A percentile compares a stretch with the other conserved stretches of the same genome.
Evolutionary conservation across 352 stramenopile species (phyloP).

Genomic region (Globisporangium emineosum): DNA sequence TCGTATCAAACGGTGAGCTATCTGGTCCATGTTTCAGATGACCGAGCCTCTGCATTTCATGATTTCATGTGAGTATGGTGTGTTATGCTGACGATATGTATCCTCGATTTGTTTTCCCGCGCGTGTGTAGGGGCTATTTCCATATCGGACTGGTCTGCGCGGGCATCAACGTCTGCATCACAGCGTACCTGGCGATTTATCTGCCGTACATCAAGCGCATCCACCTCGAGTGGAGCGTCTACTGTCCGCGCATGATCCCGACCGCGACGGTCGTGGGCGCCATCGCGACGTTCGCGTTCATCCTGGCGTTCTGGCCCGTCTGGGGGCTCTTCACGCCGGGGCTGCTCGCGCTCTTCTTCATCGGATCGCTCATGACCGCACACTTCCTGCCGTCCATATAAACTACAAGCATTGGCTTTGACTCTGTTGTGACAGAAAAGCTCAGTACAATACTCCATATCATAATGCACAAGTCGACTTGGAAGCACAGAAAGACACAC

Average conservation of each 20-base stretch:
- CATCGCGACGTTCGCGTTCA: conserved; percentile 66
- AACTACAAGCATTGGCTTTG: neutral
- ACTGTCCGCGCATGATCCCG: conserved; percentile 92
- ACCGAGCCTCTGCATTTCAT: too few relatives aligned
- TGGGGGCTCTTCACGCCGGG: conserved; percentile 91
- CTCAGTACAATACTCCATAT: neutral
- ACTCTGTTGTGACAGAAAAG: too few relatives aligned
- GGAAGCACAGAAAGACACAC: neutral
- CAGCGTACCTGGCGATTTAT: conserved; percentile 83
- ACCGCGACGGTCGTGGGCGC: conserved; percentile 73
- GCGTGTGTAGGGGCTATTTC: conserved; percentile 63
- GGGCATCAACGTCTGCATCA: conserved; percentile 84
- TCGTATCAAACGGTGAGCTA: conserved; percentile 55
- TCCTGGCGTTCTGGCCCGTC: conserved; percentile 88
- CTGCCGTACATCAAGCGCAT: conserved; percentile 84
- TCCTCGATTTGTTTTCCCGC: neutral
- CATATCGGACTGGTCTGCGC: conserved; percentile 75
- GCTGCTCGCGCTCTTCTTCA: conserved; percentile 85
- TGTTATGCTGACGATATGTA: too few relatives aligned
- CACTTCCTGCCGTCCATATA: conserved; percentile 92
- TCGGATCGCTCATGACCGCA: conserved; percentile 90
- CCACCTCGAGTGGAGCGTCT: conserved; percentile 87
- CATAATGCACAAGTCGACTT: neutral
- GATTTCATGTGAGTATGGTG: neutral
- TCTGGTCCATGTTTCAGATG: too few relatives aligned